A percentile compares a stretch with the other conserved stretches of the same genome.
phyloP scores from a whole-genome alignment of 306 rosid genomes.

The Rosa persica region DNA sequence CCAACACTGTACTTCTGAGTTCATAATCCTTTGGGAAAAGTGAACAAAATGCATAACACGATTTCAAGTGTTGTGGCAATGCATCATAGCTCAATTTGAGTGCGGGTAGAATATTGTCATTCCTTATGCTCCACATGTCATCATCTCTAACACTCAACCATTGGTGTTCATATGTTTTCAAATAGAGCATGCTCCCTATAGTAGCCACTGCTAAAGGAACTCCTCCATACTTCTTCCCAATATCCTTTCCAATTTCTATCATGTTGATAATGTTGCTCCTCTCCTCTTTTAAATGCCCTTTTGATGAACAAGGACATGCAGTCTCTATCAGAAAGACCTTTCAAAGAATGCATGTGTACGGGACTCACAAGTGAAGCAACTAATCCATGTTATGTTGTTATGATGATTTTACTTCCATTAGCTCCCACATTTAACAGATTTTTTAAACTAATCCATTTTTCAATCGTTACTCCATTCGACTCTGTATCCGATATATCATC shows the following conservation, averaged over 20 bases:
- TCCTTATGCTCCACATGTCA: background rate
- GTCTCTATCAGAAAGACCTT: background rate
- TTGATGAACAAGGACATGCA: constrained; percentile 14
- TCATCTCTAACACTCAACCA: constrained; percentile 16
- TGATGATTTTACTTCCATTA: constrained; percentile 7
- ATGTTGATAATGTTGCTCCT: background rate
- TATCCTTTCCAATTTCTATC: constrained; percentile 13
- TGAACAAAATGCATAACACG: constrained; percentile 17
- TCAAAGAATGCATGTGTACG: rapidly evolving
- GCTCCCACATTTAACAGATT: constrained; percentile 5
- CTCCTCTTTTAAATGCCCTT: background rate
- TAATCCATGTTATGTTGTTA: background rate
- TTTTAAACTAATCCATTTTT: background rate
- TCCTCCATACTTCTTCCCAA: constrained; percentile 20
- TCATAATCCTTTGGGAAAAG: background rate
- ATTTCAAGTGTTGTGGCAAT: constrained; percentile 24
- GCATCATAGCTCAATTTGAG: constrained; percentile 16
- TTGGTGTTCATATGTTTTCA: background rate
- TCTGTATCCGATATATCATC: constrained; percentile 24
- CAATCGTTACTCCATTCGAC: background rate
- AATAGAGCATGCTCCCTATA: background rate
- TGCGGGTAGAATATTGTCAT: background rate
- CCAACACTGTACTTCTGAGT: background rate
- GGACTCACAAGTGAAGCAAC: background rate
- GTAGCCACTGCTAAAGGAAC: constrained; percentile 9